Evolutionary conservation across 208 protist genomes (phyloP).

Genomic region (Angomonas ambiguus): DNA sequence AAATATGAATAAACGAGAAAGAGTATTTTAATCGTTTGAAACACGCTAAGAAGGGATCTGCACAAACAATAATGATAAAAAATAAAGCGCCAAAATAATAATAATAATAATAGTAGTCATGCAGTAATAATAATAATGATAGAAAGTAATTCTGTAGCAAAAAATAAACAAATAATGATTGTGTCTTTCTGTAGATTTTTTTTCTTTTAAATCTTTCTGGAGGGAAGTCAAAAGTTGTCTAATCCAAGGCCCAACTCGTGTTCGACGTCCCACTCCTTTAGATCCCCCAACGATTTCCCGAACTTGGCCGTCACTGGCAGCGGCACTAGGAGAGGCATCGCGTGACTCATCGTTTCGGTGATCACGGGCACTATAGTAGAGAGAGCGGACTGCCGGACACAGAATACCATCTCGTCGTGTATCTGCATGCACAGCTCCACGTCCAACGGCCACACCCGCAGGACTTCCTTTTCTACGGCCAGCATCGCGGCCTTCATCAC

Average conservation of each 20-base stretch:
- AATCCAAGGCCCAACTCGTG: constrained; percentile 57
- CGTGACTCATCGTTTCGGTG: constrained; percentile 32
- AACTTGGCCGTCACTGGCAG: constrained; percentile 59
- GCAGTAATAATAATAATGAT: too few species aligned
- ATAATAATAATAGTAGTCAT: too few species aligned
- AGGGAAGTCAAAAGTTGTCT: constrained; percentile 2
- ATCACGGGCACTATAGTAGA: constrained; percentile 42
- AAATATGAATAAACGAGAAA: too few species aligned
- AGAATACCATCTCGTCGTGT: constrained; percentile 9
- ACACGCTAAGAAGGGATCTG: too few species aligned
- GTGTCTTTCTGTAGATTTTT: neutral
- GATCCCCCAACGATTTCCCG: constrained; percentile 57
- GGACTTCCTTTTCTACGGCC: constrained; percentile 51
- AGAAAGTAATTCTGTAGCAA: neutral
- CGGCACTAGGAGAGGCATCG: constrained; percentile 62
- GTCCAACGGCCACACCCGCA: constrained; percentile 44
- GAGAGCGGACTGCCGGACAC: constrained; percentile 31
- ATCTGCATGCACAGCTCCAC: constrained; percentile 30
- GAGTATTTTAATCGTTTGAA: too few species aligned
- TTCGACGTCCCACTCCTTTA: constrained; percentile 73
- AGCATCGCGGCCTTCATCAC: constrained; percentile 80
- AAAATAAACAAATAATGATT: too few species aligned
- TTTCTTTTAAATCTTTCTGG: neutral
- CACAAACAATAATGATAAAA: too few species aligned
- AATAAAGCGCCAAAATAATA: too few species aligned